A percentile compares a stretch with the other conserved stretches of the same genome.
These are phyloP conservation scores for Eutypella sp. DNA, from an alignment of 2,329 filamentous ascomycete species.

Conservation along the genomic window DNA sequence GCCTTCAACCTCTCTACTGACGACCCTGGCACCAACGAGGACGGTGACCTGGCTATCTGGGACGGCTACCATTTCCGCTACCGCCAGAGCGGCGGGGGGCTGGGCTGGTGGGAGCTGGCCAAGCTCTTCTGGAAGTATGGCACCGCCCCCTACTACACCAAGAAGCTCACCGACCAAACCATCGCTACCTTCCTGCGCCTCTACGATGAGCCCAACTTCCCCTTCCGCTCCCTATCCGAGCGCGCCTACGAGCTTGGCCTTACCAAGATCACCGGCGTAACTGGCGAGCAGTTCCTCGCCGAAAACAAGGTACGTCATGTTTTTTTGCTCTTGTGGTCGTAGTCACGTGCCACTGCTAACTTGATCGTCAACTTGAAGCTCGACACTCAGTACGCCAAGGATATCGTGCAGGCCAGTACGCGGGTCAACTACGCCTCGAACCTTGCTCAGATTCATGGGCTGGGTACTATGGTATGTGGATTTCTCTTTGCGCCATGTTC, in stretches of 20 bases:
- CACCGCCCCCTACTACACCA: constrained; percentile 66
- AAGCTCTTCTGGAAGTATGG: constrained; percentile 87
- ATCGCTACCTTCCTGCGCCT: constrained; percentile 71
- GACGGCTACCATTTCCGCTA: constrained; percentile 73
- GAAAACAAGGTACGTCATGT: constrained; percentile 51
- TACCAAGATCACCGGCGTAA: constrained; percentile 58
- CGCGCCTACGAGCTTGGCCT: constrained; percentile 65
- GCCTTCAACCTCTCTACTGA: constrained; percentile 63
- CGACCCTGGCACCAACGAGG: constrained; percentile 41
- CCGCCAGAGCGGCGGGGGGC: constrained; percentile 51
- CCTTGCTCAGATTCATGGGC: constrained; percentile 75
- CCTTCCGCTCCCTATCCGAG: constrained; percentile 71
- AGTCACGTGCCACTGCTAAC: background rate
- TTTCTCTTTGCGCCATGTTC: too few species aligned
- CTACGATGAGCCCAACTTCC: constrained; percentile 79
- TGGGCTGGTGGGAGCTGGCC: constrained; percentile 73
- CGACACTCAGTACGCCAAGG: constrained; percentile 42
- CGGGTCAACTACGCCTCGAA: constrained; percentile 95
- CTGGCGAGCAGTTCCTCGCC: constrained; percentile 68
- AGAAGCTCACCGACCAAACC: constrained; percentile 65
- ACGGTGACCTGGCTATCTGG: constrained; percentile 71
- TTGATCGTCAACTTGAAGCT: background rate
- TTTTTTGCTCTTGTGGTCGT: too few species aligned
- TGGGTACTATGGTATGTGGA: constrained; percentile 69
- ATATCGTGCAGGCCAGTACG: constrained; percentile 86